Conservation (phyloP, 192 early-diverging fungal species). For the Spizellomyces sp. region DNA sequence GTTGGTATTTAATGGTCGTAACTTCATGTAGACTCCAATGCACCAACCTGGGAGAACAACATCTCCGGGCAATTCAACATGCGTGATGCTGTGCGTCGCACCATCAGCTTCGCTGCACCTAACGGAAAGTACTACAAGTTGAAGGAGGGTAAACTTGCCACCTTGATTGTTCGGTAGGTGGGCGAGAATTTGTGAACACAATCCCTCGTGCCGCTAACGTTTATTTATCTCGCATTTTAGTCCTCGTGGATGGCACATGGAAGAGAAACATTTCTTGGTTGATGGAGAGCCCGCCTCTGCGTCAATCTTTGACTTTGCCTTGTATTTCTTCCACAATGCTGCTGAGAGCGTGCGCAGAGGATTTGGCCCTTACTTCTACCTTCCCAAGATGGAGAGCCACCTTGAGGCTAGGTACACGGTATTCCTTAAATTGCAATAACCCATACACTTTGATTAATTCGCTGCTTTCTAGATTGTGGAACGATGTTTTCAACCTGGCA, state of each 20-base stretch:
- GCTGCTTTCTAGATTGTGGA: constrained; percentile 70
- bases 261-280: constrained; percentile 91
- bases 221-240: constrained; percentile 35
- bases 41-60: constrained; percentile 96
- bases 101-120: constrained; percentile 81
- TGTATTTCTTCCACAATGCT: constrained; percentile 99
- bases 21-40: constrained; percentile 75
- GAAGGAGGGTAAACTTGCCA: constrained; percentile 86
- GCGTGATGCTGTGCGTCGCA: constrained; percentile 87
- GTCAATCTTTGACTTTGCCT: constrained; percentile 97
- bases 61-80: constrained; percentile 90
- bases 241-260: constrained; percentile 99
- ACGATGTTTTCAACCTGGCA: constrained; percentile 93
- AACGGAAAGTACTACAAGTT: constrained; percentile 96
- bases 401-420: constrained; percentile 75
- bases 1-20: neutral
- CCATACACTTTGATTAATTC: constrained; percentile 19
- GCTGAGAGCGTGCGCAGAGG: constrained; percentile 78
- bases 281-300: constrained; percentile 91
- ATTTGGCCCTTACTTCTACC: constrained; percentile 96
- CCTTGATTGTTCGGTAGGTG: constrained; percentile 81
- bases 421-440: too few species aligned
- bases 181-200: constrained; percentile 6
- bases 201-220: neutral
- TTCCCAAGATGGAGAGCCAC: constrained; percentile 98